Evolutionary conservation across 2,329 filamentous ascomycete genomes (phyloP), one percentile per base, ranked within the genome.

Genomic region (Curvularia verruculosa): DNA sequence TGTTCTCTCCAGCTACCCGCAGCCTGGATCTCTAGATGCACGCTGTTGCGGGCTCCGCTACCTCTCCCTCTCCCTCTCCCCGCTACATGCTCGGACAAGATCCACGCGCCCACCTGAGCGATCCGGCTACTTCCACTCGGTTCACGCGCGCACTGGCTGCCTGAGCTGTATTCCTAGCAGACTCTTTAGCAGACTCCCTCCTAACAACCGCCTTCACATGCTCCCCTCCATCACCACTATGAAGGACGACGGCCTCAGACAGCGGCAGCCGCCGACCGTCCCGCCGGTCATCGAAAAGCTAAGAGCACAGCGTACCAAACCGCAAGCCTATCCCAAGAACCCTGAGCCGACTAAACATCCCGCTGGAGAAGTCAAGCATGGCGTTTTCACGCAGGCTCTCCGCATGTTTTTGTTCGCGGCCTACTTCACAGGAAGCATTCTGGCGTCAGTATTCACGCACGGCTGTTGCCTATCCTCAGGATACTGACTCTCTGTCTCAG

Each of bases 341-440:
- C 51, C 55, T 19, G 51, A 54, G 21, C 40, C 55, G 26, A 37
- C 46, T 6, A 45, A 54, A 28, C 76, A 78, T 47, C 76, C 76
- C 18, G 72, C 66, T 23, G 76, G 75, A 5, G 67, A 71, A 12
- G 69, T 77, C 54, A 78, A 78, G 64, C 78, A 81, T 75, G 80
- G 79, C 54, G 60, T 65, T 6, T 63, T 71, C 54, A 73, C 76
- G 59, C 78, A 82, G 63, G 68, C 73, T 10, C 60, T 82, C 39
- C 79, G 80, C 63, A 78, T 81, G 66, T 59, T 77, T 31, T 67
- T 75, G 23, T 80, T 82, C 58, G 75, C 68, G 57, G 52, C 79
- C 60, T 82, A 82, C 74, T 82, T 82, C 70, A 69, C 76, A 57
- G 69, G 71, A 52, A 77, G 73, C 63, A 77, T 76, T 60, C 56